Percentiles rank a stretch among this genome's conserved stretches.
phyloP scores from a whole-genome alignment of 441 rosid species.

The Bruguiera hainesii region DNA sequence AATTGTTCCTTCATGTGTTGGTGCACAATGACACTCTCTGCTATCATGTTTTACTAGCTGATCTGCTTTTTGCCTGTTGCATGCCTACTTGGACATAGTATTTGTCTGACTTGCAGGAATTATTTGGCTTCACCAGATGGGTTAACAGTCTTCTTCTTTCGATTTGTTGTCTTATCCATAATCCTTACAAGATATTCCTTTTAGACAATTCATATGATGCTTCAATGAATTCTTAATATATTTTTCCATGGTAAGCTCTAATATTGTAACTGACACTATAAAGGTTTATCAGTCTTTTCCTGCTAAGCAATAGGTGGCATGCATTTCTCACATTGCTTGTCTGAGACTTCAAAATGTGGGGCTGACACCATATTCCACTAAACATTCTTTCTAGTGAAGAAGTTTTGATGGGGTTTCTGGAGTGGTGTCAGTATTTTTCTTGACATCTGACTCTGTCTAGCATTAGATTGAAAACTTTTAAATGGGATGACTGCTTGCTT shows the following conservation, averaged over 20 bases:
- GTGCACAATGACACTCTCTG: not conserved
- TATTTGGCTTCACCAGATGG: not conserved
- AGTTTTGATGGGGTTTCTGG: not conserved
- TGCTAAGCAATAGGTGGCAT: not conserved
- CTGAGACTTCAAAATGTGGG: no score
- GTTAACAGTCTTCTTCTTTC: not conserved
- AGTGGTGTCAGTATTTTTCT: no score
- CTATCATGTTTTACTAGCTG: conserved; percentile 3
- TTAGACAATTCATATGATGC: not conserved
- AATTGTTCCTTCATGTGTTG: conserved; percentile 3
- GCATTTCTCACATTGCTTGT: not conserved
- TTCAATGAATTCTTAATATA: conserved; percentile 1
- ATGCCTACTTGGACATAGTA: not conserved
- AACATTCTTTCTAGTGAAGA: no score
- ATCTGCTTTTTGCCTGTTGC: conserved; percentile 3
- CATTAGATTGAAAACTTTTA: not conserved
- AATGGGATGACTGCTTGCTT: not conserved
- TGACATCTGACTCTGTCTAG: not conserved
- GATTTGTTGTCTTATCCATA: not conserved
- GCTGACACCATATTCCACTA: no score
- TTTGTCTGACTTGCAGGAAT: not conserved
- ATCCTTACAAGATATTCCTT: conserved; percentile 4
- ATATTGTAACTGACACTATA: not conserved
- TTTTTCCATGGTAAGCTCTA: not conserved
- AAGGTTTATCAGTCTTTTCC: not conserved